phyloP scores from a whole-genome alignment of 345 rosid species.

The Moricandia moricandioides region DNA sequence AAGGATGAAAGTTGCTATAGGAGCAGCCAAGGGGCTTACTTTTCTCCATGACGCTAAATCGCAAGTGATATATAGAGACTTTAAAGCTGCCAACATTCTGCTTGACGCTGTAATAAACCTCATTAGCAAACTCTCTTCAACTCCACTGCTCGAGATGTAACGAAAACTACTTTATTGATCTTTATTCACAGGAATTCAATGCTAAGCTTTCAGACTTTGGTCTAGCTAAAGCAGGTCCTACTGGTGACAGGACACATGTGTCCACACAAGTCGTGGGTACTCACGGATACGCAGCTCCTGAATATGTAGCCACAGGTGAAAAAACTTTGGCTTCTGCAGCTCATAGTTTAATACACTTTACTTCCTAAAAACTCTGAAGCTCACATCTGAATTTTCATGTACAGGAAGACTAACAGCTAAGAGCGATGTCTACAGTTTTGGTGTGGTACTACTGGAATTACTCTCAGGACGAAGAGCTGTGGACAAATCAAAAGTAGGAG shows the following conservation, averaged over 20 bases:
- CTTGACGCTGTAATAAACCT: constrained; percentile 61
- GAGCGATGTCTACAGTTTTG: constrained; percentile 95
- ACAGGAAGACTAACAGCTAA: constrained; percentile 89
- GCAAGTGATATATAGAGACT: constrained; percentile 93
- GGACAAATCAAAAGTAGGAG: constrained; percentile 71
- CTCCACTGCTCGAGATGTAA: not conserved
- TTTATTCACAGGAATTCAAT: constrained; percentile 71
- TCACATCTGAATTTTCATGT: constrained; percentile 3
- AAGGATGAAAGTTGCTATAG: constrained; percentile 92
- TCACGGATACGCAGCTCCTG: constrained; percentile 96
- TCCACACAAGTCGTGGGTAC: constrained; percentile 98
- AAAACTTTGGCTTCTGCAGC: not conserved
- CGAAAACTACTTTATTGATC: not conserved
- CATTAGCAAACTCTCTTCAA: not conserved
- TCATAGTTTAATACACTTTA: not conserved
- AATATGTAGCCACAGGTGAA: constrained; percentile 91
- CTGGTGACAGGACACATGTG: constrained; percentile 92
- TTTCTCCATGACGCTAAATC: constrained; percentile 89
- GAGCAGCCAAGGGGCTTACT: constrained; percentile 89
- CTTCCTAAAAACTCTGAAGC: not conserved
- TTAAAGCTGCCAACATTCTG: constrained; percentile 92
- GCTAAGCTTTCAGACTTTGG: constrained; percentile 92
- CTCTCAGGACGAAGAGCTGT: constrained; percentile 87
- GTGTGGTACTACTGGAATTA: constrained; percentile 87
- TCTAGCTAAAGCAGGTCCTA: constrained; percentile 95